Base-by-base conservation (phyloP, 495 filamentous ascomycete genomes). In the Tetracladium setigerum region DNA sequence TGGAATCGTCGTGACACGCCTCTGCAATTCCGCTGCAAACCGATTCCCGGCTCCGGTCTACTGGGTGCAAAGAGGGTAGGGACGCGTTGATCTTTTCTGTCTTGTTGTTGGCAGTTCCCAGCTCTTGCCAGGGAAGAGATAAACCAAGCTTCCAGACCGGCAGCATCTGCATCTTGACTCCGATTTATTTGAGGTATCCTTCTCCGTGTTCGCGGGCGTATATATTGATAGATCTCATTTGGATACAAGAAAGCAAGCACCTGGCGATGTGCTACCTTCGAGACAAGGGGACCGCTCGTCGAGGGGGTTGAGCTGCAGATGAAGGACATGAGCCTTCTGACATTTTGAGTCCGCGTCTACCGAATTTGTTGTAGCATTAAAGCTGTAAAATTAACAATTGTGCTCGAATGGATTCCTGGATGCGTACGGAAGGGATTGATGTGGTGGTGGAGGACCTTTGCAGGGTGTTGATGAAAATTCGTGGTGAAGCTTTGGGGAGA, bases 71-170 rank as follows among this genome's bases (percentile, higher is more conserved):
- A 52, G 19, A 47, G 46, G 2, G 37, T 40, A 15, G 36, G 18
- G 32, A 18, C 27, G 27, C 42, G 44, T 13, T 9, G 38, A 53
- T 47, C 9, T 14, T 39, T 46, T 19, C 64, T 67, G 30, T 22
- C 56, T 49, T 85, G 82, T 18, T 75, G 67, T 50, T 62, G 68
- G 27, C 83, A 87, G 44, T 74, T 69, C 38, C 80, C 71, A 39
- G 82, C 85, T 50, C 73, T 65, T 45, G 80, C 78, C 46, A 88
- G 63, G 36, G 81, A 80, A 53, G 70, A 64, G 49, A 88, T 75
- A 62, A 89, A 87, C 51, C 76, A 62, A 43, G 57, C 64, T 53
- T 80, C 76, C 5, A 61, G 34, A 10, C 44, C 38, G 14, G 27
- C 19, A 41, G n/a, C 40, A 12, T 39, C 10, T 10, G 19, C 13